These are phyloP conservation scores for Saccharomycopsis synnaedendra DNA, from an alignment of 805 yeast genomes.

Conservation along the genomic window DNA sequence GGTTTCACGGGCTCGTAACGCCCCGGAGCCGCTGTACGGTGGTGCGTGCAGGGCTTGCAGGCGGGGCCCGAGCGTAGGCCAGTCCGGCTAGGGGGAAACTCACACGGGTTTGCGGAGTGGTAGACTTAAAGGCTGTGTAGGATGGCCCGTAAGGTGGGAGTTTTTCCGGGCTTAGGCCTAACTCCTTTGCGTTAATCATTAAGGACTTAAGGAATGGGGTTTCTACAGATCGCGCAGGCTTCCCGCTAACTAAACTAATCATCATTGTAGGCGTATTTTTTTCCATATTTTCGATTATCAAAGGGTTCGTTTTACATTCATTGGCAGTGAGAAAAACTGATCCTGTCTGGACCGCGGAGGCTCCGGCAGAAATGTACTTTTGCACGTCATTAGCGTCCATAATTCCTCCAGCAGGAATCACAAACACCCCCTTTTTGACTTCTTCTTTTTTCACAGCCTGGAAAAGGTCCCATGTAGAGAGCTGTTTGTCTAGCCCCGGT, in stretches of 20 bases:
- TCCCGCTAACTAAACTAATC: constrained; percentile 29
- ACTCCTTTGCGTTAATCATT: not conserved
- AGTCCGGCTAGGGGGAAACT: too few relatives aligned
- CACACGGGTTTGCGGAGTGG: too few relatives aligned
- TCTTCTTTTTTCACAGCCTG: constrained; percentile 14
- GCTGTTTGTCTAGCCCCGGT: constrained; percentile 23
- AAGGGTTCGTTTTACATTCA: constrained; percentile 20
- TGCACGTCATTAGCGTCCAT: constrained; percentile 23
- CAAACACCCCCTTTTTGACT: constrained; percentile 1
- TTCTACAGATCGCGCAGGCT: constrained; percentile 26
- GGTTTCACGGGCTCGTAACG: too few relatives aligned
- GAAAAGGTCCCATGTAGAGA: constrained; percentile 25
- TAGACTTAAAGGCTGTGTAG: too few relatives aligned
- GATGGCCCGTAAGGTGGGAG: too few relatives aligned
- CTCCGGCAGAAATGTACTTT: constrained; percentile 28
- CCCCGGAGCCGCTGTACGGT: too few relatives aligned
- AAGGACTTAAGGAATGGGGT: constrained; percentile 26
- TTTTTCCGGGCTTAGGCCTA: too few relatives aligned
- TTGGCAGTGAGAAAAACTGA: constrained; percentile 33
- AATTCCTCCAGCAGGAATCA: constrained; percentile 48
- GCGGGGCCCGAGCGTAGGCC: too few relatives aligned
- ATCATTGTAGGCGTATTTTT: constrained; percentile 20
- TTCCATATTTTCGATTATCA: not conserved
- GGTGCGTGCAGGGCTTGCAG: too few relatives aligned
- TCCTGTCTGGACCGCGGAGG: constrained; percentile 46